Conservation (phyloP, 495 filamentous ascomycete species). For the Polyplosphaeria fusca region DNA sequence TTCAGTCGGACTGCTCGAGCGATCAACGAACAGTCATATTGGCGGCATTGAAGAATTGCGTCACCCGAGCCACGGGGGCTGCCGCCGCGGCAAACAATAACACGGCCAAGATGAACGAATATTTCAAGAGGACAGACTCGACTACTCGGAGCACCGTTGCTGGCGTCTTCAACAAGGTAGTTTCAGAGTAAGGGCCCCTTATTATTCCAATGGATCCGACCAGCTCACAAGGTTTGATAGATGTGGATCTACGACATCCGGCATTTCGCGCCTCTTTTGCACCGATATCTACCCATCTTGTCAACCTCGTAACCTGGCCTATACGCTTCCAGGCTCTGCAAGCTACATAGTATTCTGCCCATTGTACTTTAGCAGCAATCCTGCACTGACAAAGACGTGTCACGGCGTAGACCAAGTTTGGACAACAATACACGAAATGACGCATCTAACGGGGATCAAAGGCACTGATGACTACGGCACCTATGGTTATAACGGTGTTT, state of each 20-base stretch:
- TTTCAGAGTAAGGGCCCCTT: no score
- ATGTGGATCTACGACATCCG: conserved; percentile 44
- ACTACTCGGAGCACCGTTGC: conserved; percentile 49
- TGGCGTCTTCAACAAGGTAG: conserved; percentile 18
- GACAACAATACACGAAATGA: conserved; percentile 59
- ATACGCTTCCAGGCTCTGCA: conserved; percentile 50
- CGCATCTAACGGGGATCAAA: conserved; percentile 54
- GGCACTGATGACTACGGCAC: conserved; percentile 52
- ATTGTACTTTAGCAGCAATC: conserved; percentile 54
- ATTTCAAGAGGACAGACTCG: conserved; percentile 61
- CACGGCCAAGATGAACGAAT: conserved; percentile 51
- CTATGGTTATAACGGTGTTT: conserved; percentile 55
- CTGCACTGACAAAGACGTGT: conserved; percentile 46
- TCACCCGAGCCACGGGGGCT: conserved; percentile 49
- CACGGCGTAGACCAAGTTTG: conserved; percentile 57
- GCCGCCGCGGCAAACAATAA: conserved; percentile 50
- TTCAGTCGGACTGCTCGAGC: conserved; percentile 49
- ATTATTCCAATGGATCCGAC: no score
- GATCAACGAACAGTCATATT: conserved; percentile 41
- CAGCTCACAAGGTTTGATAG: no score
- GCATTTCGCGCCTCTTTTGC: conserved; percentile 51
- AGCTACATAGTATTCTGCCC: conserved; percentile 55
- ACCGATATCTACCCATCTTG: conserved; percentile 47
- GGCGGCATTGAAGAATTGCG: conserved; percentile 49
- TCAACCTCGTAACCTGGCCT: no score